A percentile compares a stretch with the other conserved stretches of the same genome.
phyloP scores from a whole-genome alignment of 2,329 filamentous ascomycete species.

The Talaromyces sp. region DNA sequence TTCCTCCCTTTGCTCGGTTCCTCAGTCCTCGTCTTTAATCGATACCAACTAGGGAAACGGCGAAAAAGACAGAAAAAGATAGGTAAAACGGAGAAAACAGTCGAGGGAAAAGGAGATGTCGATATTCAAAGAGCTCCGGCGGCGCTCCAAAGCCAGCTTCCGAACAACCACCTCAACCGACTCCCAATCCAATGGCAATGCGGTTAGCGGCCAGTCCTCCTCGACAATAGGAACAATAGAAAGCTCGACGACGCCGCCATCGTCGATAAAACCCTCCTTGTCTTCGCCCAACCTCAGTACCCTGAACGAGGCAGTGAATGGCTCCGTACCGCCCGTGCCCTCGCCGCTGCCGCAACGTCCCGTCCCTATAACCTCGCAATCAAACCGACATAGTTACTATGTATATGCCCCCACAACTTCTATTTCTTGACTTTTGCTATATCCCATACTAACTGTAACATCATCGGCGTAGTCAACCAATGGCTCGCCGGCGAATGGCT shows the following conservation, averaged over 20 bases:
- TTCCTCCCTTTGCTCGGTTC: not conserved
- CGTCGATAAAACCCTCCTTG: conserved; percentile 64
- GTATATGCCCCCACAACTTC: conserved; percentile 28
- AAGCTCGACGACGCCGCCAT: conserved; percentile 64
- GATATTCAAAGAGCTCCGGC: conserved; percentile 73
- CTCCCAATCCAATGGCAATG: conserved; percentile 54
- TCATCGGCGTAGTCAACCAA: conserved; percentile 32
- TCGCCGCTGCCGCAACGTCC: conserved; percentile 49
- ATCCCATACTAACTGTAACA: not conserved
- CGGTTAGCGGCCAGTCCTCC: conserved; percentile 61
- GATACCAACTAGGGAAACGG: not conserved
- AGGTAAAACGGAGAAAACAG: not conserved
- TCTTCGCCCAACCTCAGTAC: conserved; percentile 60
- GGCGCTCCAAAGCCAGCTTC: conserved; percentile 72
- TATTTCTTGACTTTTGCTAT: not conserved
- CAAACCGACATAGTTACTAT: conserved; percentile 43
- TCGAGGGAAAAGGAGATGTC: conserved; percentile 39
- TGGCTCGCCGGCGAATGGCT: conserved; percentile 32
- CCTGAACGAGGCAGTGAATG: conserved; percentile 40
- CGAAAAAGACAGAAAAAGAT: not conserved
- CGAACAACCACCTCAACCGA: conserved; percentile 51
- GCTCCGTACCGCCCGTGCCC: conserved; percentile 25
- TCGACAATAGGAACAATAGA: conserved; percentile 58
- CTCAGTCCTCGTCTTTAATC: not conserved
- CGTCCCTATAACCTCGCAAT: conserved; percentile 37